Conservation (phyloP, 2,329 filamentous ascomycete species). For the Fusarium annulatum region DNA sequence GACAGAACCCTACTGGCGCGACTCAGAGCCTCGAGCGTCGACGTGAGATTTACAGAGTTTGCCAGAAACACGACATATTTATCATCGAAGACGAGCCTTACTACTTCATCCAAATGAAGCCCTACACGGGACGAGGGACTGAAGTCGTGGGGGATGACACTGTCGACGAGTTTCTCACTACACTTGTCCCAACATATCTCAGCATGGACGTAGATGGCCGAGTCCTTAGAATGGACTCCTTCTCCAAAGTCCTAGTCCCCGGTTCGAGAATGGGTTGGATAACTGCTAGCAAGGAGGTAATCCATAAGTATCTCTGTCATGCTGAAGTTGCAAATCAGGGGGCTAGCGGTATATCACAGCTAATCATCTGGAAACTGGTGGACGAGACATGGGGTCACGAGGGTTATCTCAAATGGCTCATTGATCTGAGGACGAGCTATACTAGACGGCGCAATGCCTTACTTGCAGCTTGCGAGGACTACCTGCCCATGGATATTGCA, state of each 20-base stretch:
- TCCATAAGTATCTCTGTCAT: not conserved
- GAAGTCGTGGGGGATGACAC: not conserved
- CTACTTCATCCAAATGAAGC: not conserved
- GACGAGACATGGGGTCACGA: not conserved
- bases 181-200: not conserved
- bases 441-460: not conserved
- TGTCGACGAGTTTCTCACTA: not conserved
- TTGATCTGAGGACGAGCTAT: not conserved
- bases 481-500: not conserved
- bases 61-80: not conserved
- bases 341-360: not conserved
- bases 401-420: not conserved
- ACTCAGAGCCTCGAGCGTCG: not conserved
- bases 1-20: not conserved
- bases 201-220: not conserved
- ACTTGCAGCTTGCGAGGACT: not conserved
- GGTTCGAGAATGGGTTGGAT: not conserved
- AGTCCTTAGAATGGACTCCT: not conserved
- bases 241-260: not conserved
- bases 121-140: not conserved
- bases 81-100: not conserved
- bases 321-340: not conserved
- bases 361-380: not conserved
- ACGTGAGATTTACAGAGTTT: not conserved
- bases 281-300: not conserved